Conservation (phyloP, 1,284 basidiomycete genomes). For the Paramarasmius palmivorus region DNA sequence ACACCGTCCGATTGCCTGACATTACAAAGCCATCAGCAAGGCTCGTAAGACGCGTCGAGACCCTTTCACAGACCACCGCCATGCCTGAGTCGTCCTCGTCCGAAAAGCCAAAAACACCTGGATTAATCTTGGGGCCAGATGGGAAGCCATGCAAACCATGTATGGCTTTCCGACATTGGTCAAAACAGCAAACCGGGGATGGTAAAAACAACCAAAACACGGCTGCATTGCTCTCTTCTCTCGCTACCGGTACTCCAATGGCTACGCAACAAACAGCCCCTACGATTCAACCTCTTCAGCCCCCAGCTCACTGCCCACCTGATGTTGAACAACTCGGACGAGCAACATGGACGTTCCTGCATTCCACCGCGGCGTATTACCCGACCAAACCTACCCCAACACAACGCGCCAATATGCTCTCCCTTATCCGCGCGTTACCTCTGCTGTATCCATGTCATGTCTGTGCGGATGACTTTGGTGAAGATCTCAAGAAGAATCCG, state of each 20-base stretch:
- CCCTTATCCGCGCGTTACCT: slow-evolving; percentile 76
- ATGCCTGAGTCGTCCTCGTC: no score
- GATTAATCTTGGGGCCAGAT: slow-evolving; percentile 85
- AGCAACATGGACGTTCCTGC: slow-evolving; percentile 95
- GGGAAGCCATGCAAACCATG: slow-evolving; percentile 95
- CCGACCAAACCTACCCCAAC: slow-evolving; percentile 72
- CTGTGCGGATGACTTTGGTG: slow-evolving; percentile 81
- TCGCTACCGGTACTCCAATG: slow-evolving; percentile 35
- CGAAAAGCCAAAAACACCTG: slow-evolving; percentile 40
- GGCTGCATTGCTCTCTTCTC: slow-evolving; percentile 39
- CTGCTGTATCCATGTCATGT: slow-evolving; percentile 84
- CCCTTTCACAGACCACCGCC: no score
- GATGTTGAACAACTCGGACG: slow-evolving; percentile 86
- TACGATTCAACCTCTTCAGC: slow-evolving; percentile 32
- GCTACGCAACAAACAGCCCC: slow-evolving; percentile 18
- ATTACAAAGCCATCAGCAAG: no score
- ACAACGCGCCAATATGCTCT: slow-evolving; percentile 81
- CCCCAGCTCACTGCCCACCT: slow-evolving; percentile 76
- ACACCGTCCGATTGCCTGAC: no score
- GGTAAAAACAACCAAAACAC: slow-evolving; percentile 28
- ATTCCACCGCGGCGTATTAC: slow-evolving; percentile 92
- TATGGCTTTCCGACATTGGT: slow-evolving; percentile 79
- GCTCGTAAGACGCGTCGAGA: no score
- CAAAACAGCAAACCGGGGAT: slow-evolving; percentile 28
- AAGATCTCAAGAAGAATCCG: slow-evolving; percentile 63